These are phyloP conservation scores for Podospora didyma DNA, from an alignment of 495 filamentous ascomycete genomes.

Conservation along the genomic window DNA sequence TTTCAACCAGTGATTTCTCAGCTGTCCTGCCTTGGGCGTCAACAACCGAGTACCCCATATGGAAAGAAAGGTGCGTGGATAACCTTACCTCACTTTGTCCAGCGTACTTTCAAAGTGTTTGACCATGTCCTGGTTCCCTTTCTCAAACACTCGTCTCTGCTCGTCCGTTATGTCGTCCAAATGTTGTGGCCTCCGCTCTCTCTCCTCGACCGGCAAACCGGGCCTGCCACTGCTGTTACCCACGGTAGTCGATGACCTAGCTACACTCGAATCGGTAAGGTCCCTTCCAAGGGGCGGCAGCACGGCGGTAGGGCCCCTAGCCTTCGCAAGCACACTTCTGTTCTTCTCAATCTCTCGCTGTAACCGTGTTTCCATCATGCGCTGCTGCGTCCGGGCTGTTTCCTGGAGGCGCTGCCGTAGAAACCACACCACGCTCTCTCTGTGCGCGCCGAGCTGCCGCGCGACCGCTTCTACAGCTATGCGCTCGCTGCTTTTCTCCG, in stretches of 20 bases:
- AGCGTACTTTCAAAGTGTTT: constrained; percentile 87
- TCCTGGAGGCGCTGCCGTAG: constrained; percentile 69
- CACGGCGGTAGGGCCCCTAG: constrained; percentile 24
- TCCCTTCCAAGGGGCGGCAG: not conserved
- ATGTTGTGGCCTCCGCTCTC: constrained; percentile 22
- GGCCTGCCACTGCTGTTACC: not conserved
- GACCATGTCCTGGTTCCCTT: constrained; percentile 89
- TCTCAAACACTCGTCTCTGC: constrained; percentile 87
- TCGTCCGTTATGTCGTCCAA: constrained; percentile 66
- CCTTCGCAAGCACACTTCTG: constrained; percentile 78
- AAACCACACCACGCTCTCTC: constrained; percentile 82
- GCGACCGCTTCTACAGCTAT: constrained; percentile 63
- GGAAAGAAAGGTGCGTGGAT: not conserved
- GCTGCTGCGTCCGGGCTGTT: constrained; percentile 69
- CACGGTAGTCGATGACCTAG: not conserved
- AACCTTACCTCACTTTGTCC: constrained; percentile 77
- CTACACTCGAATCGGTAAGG: constrained; percentile 11
- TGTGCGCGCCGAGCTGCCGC: constrained; percentile 54
- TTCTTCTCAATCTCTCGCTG: constrained; percentile 82
- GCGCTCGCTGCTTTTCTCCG: constrained; percentile 56
- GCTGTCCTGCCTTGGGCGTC: constrained; percentile 58
- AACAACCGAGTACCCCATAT: not conserved
- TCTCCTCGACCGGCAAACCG: constrained; percentile 36
- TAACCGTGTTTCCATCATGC: constrained; percentile 87
- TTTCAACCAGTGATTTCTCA: constrained; percentile 87